Base-by-base conservation (phyloP, 495 filamentous ascomycete species). In the Aspergillus kassunensis region DNA sequence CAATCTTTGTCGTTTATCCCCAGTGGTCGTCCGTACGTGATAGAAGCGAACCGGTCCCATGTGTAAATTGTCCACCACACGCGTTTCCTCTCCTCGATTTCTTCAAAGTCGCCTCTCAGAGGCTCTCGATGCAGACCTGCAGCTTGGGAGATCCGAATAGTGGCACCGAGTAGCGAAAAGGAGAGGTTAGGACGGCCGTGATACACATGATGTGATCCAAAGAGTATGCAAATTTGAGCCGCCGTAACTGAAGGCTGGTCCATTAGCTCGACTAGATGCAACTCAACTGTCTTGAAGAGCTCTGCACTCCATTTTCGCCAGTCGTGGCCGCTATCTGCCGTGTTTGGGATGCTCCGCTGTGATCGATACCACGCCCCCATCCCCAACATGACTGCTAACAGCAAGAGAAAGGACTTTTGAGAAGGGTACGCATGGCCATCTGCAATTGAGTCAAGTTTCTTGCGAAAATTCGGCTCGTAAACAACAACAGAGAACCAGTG, bases 31-130 rank as follows among this genome's bases (percentile, higher is more conserved):
- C 67, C 67, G 49, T 70, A 70, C 0, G 60, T 67, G 18, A 67
- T 67, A 16, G 65, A 67, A 0, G 66, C 68, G 31, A 71, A 68
- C 44, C 64, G 51, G 20, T 71, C 68, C 65, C 65, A 68, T 9
- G 66, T 71, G 44, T 69, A 71, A 6, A 68, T 66, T 5, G 65
- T 68, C 64, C 68, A 68, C 68, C 68, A 71, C 0, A 68, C 60
- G 37, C 68, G 36, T 44, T 67, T 68, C 34, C 62, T 56, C 25
- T 68, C 68, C 43, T 71, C 64, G 15, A 60, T 52, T 36, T 62
- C 62, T 29, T 62, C 65, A 16, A 56, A 41, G 4, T 51, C 42
- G 1, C 60, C 57, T 20, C 43, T 31, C 2, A 29, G 23, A 19
- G 52, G 48, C 41, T 64, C 55, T 4, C 66, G 65, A 30, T 71